Percentiles rank a stretch among this genome's conserved stretches.
These are phyloP conservation scores for Ploettnerulaceae sp. DNA, from an alignment of 2,329 filamentous ascomycete genomes.

Conservation along the genomic window DNA sequence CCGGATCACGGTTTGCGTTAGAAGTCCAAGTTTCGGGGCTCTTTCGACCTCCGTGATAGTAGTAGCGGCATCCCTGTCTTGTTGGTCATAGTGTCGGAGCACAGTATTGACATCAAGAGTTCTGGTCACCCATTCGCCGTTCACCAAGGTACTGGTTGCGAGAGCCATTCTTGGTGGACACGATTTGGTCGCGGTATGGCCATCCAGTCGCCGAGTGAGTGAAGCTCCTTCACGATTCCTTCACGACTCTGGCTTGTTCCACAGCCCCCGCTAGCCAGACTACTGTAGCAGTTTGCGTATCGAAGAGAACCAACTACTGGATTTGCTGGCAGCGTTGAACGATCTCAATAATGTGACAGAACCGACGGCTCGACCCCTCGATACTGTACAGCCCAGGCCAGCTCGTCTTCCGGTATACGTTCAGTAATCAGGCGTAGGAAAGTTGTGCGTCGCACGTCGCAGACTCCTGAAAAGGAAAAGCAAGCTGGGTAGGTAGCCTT, in stretches of 20 bases:
- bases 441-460: too few species aligned
- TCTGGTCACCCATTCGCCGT: constrained; percentile 35
- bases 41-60: constrained; percentile 31
- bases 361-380: too few species aligned
- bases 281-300: too few species aligned
- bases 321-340: too few species aligned
- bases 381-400: too few species aligned
- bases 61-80: constrained; percentile 34
- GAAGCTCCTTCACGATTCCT: too few species aligned
- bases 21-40: constrained; percentile 59
- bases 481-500: constrained; percentile 1
- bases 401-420: too few species aligned
- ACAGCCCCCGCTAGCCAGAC: too few species aligned
- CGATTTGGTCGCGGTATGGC: neutral
- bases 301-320: too few species aligned
- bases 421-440: neutral
- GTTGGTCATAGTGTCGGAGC: constrained; percentile 35
- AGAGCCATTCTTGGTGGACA: constrained; percentile 28
- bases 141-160: constrained; percentile 30
- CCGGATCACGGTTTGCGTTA: constrained; percentile 72
- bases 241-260: too few species aligned
- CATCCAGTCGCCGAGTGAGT: neutral
- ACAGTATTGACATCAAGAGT: constrained; percentile 40
- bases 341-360: too few species aligned
- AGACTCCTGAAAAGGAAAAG: too few species aligned